These are phyloP conservation scores for Volvariella surrecta DNA, from an alignment of 1,284 basidiomycete species.

Conservation along the genomic window DNA sequence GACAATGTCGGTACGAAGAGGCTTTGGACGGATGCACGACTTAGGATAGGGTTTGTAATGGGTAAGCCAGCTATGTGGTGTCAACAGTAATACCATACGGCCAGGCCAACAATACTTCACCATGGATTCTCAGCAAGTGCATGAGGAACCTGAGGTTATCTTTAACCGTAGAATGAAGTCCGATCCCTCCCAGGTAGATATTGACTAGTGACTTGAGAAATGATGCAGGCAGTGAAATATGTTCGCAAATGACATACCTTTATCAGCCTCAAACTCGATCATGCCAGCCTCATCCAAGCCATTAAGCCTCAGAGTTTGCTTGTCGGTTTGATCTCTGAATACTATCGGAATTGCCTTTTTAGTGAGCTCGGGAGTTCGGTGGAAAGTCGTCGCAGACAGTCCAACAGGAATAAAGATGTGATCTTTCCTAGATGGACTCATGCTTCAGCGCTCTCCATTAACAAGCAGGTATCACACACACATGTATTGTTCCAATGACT, in stretches of 20 bases:
- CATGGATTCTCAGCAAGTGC: constrained; percentile 22
- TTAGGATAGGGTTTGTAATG: background rate
- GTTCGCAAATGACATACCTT: constrained; percentile 10
- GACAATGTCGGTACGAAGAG: constrained; percentile 4
- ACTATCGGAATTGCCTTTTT: constrained; percentile 9
- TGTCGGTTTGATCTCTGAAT: constrained; percentile 12
- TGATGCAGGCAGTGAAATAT: no score
- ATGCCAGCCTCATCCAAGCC: constrained; percentile 10
- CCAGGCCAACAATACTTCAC: constrained; percentile 7
- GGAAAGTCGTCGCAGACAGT: constrained; percentile 13
- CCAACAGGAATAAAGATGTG: constrained; percentile 16
- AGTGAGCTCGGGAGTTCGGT: constrained; percentile 13
- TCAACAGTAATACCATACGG: background rate
- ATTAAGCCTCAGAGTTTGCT: constrained; percentile 7
- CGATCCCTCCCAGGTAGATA: constrained; percentile 17
- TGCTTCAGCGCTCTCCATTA: background rate
- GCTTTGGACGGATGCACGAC: background rate
- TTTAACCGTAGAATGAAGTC: constrained; percentile 17
- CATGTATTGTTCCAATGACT: constrained; percentile 22
- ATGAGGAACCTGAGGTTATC: constrained; percentile 22
- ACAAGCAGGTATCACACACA: constrained; percentile 8
- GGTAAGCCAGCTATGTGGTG: constrained; percentile 4
- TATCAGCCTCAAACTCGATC: constrained; percentile 11
- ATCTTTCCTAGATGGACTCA: constrained; percentile 14
- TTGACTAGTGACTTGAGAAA: constrained; percentile 13